Conservation (phyloP, 805 yeast genomes). For the Lachancea kluyveri region DNA sequence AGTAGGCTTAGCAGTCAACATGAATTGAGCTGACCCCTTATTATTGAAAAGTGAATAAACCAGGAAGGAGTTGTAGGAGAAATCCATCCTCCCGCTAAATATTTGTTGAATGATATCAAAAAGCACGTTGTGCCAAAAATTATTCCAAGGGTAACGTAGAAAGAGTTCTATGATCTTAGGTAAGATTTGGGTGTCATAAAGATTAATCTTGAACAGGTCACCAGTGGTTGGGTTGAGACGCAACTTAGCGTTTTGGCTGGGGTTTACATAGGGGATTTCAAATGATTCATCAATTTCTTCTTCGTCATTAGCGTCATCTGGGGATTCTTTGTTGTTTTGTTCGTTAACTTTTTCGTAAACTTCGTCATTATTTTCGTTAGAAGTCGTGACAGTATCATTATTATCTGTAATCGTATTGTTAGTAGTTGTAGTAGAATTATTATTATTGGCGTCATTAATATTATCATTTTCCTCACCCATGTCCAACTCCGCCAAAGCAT, state of each 20-base stretch:
- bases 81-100: slow-evolving; percentile 78
- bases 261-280: slow-evolving; percentile 32
- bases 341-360: too few species aligned
- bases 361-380: too few species aligned
- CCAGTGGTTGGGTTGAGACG: slow-evolving; percentile 71
- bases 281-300: slow-evolving; percentile 31
- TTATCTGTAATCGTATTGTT: slow-evolving; percentile 16
- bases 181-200: slow-evolving; percentile 68
- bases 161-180: slow-evolving; percentile 66
- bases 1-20: slow-evolving; percentile 4
- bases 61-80: slow-evolving; percentile 76
- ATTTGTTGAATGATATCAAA: slow-evolving; percentile 95
- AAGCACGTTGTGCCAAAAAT: slow-evolving; percentile 93
- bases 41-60: slow-evolving; percentile 34
- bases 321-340: too few species aligned
- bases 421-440: slow-evolving; percentile 18
- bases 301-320: slow-evolving; percentile 15
- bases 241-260: slow-evolving; percentile 34
- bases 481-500: slow-evolving; percentile 29
- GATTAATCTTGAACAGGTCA: slow-evolving; percentile 75
- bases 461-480: slow-evolving; percentile 8
- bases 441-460: slow-evolving; percentile 8
- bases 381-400: slow-evolving; percentile 33
- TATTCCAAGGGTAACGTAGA: slow-evolving; percentile 91
- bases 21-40: slow-evolving; percentile 15